These are phyloP conservation scores for Primulina huaijiensis DNA, from an alignment of 257 asterid genomes.

Conservation along the genomic window DNA sequence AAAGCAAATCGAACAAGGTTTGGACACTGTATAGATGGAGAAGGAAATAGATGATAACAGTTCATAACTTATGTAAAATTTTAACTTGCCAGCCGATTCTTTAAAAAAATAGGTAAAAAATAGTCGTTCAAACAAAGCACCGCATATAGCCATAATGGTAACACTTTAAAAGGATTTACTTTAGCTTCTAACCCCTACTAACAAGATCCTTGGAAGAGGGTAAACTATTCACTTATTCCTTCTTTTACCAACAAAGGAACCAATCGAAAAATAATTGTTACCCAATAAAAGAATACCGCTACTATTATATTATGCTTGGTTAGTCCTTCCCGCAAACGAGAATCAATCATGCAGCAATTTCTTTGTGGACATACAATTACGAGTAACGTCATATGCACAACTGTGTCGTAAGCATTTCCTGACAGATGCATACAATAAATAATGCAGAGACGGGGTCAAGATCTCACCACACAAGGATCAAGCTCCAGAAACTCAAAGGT, in stretches of 20 bases:
- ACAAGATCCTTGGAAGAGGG: constrained; percentile 5
- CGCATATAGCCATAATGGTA: neutral
- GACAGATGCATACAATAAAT: too few species aligned
- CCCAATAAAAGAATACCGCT: neutral
- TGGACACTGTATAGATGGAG: neutral
- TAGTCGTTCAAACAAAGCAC: neutral
- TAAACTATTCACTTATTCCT: neutral
- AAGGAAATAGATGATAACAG: constrained; percentile 3
- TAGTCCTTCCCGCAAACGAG: neutral
- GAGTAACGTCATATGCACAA: neutral
- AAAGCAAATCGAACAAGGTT: neutral
- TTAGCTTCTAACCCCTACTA: constrained; percentile 9
- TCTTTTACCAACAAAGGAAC: constrained; percentile 7
- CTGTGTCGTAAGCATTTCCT: too few species aligned
- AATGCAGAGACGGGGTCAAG: too few species aligned
- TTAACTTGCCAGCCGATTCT: constrained; percentile 1
- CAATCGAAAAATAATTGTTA: neutral
- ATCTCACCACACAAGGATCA: too few species aligned
- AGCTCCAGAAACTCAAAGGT: too few species aligned
- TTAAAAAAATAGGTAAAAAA: neutral
- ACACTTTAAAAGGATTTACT: neutral
- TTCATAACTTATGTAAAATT: neutral
- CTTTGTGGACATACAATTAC: neutral
- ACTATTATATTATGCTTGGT: neutral
- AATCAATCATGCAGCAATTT: neutral